phyloP scores from a whole-genome alignment of 2,329 filamentous ascomycete species.

The Plectosphaerella plurivora region DNA sequence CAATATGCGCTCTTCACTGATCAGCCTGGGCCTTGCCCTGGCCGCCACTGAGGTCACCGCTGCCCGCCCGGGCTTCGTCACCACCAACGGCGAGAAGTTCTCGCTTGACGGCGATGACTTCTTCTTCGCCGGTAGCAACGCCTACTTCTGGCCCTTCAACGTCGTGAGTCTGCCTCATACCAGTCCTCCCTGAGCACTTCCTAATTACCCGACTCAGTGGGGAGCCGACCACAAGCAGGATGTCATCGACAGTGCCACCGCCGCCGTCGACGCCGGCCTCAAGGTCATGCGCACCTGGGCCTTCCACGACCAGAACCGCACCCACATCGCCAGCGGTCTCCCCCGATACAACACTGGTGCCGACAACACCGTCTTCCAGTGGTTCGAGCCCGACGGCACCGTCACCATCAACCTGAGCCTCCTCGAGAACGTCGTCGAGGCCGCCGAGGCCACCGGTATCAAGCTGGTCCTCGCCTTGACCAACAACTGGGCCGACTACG shows the following conservation, averaged over 20 bases:
- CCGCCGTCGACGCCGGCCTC: constrained; percentile 41
- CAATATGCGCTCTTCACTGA: background rate
- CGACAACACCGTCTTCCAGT: constrained; percentile 41
- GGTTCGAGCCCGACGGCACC: constrained; percentile 37
- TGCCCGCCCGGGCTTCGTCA: background rate
- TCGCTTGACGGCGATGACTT: constrained; percentile 50
- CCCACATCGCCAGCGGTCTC: constrained; percentile 37
- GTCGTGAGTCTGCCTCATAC: constrained; percentile 28
- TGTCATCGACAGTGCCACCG: constrained; percentile 38
- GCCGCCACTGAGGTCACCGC: background rate
- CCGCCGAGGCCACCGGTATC: constrained; percentile 40
- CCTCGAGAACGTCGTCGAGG: constrained; percentile 45
- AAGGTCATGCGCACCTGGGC: constrained; percentile 54
- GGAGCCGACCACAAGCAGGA: constrained; percentile 37
- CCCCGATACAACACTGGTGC: constrained; percentile 46
- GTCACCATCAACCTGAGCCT: constrained; percentile 34
- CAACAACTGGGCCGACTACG: constrained; percentile 52
- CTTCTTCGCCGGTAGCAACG: constrained; percentile 53
- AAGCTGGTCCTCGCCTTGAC: constrained; percentile 47
- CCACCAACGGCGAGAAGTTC: constrained; percentile 35
- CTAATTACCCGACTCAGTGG: background rate
- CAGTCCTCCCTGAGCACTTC: background rate
- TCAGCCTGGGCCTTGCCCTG: background rate
- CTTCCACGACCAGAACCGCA: constrained; percentile 53
- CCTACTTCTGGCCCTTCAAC: constrained; percentile 52